Evolutionary conservation across 2,329 filamentous ascomycete species (phyloP).

Genomic region (Xylaria sp.): DNA sequence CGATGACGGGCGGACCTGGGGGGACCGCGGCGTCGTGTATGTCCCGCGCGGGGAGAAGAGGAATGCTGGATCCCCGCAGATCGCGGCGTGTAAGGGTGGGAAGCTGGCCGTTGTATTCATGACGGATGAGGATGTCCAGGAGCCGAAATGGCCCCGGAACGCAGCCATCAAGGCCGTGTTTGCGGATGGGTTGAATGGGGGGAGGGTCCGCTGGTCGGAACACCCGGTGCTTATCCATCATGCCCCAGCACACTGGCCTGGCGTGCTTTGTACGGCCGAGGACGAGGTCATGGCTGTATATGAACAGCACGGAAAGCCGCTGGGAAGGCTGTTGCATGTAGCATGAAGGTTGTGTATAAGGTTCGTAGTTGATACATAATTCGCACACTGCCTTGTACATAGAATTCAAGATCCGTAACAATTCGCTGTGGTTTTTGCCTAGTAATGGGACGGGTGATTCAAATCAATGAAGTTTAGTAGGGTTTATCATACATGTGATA

Average conservation of each 20-base stretch:
- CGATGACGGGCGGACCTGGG: conserved; percentile 57
- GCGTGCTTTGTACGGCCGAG: conserved; percentile 48
- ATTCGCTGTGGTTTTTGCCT: no score
- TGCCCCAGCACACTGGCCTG: conserved; percentile 51
- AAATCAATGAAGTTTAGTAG: background rate
- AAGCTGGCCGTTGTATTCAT: conserved; percentile 58
- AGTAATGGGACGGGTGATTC: background rate
- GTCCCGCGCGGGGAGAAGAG: conserved; percentile 51
- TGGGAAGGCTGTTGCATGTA: conserved; percentile 44
- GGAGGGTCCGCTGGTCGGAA: conserved; percentile 51
- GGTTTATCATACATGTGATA: background rate
- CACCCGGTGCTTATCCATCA: conserved; percentile 49
- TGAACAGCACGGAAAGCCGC: conserved; percentile 47
- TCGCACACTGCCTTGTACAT: background rate
- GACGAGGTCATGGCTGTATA: conserved; percentile 50
- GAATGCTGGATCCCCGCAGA: conserved; percentile 60
- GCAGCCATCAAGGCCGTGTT: conserved; percentile 57
- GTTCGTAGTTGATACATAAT: background rate
- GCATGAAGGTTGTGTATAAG: background rate
- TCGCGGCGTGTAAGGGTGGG: conserved; percentile 54
- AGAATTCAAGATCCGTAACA: background rate
- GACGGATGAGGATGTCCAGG: conserved; percentile 57
- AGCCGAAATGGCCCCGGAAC: conserved; percentile 54
- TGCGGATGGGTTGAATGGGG: conserved; percentile 49
- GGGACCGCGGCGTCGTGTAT: conserved; percentile 55